Percentiles rank a stretch among this genome's conserved stretches.
phyloP scores from a whole-genome alignment of 1,284 basidiomycete genomes.

The Cryptococcus wingfieldii region DNA sequence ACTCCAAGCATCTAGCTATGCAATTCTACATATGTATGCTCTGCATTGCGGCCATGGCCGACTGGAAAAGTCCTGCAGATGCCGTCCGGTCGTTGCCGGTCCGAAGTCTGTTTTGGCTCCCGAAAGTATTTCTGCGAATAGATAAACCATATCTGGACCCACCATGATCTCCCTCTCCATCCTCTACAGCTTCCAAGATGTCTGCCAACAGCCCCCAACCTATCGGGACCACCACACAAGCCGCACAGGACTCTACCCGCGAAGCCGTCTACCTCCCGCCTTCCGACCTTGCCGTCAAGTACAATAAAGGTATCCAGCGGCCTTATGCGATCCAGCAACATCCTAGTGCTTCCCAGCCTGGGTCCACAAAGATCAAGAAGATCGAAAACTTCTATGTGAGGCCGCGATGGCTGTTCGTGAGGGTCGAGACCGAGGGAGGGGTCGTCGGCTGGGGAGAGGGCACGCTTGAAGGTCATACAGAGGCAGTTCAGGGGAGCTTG shows the following conservation, averaged over 20 bases:
- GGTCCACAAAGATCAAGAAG: conserved; percentile 32
- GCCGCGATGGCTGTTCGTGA: conserved; percentile 71
- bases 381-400: conserved; percentile 62
- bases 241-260: conserved; percentile 23
- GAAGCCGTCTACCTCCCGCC: conserved; percentile 41
- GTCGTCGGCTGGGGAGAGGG: conserved; percentile 61
- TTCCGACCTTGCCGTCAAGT: conserved; percentile 35
- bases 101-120: background rate
- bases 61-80: too few species aligned
- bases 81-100: background rate
- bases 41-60: too few species aligned
- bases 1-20: too few species aligned
- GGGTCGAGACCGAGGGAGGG: conserved; percentile 64
- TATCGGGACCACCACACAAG: conserved; percentile 22
- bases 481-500: conserved; percentile 69
- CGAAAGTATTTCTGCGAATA: background rate
- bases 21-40: too few species aligned
- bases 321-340: conserved; percentile 26
- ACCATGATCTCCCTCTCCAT: background rate
- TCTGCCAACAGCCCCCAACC: conserved; percentile 26
- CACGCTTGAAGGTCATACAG: conserved; percentile 56
- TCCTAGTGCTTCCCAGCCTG: conserved; percentile 17
- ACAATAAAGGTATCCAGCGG: conserved; percentile 36
- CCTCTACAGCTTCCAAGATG: conserved; percentile 2
- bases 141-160: background rate